Percentiles rank a stretch among this genome's conserved stretches.
These are phyloP conservation scores for Venturia aucupariae DNA, from an alignment of 2,329 filamentous ascomycete genomes.

Conservation along the genomic window DNA sequence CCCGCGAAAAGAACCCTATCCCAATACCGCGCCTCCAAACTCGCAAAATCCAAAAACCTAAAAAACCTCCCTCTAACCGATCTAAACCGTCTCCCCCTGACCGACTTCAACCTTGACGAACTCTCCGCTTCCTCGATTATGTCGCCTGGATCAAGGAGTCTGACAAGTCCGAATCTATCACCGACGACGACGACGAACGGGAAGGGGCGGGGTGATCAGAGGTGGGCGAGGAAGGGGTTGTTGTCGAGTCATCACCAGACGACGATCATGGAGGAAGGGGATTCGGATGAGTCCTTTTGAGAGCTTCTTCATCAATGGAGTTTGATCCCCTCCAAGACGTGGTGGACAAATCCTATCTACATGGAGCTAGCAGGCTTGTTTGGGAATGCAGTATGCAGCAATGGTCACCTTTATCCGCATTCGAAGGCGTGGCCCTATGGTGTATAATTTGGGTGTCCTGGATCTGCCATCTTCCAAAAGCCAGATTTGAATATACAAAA, in stretches of 20 bases:
- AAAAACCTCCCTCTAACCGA: neutral
- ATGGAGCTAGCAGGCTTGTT: neutral
- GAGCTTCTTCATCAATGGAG: neutral
- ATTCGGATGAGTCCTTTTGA: constrained; percentile 11
- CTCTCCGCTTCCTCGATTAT: neutral
- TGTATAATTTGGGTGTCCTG: too few species aligned
- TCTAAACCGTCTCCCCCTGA: neutral
- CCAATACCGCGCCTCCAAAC: neutral
- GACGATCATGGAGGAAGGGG: constrained; percentile 10
- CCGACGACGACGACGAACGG: neutral
- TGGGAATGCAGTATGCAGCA: neutral
- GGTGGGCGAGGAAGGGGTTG: constrained; percentile 8
- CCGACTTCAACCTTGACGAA: constrained; percentile 3
- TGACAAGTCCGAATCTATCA: constrained; percentile 4
- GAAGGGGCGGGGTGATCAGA: neutral
- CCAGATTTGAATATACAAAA: too few species aligned
- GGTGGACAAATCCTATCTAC: neutral
- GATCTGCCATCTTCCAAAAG: too few species aligned
- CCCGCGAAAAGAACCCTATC: neutral
- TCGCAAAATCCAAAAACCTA: neutral
- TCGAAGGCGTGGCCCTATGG: too few species aligned
- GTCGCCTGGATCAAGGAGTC: neutral
- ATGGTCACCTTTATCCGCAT: neutral
- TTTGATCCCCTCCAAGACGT: neutral
- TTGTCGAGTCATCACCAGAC: constrained; percentile 6